Evolutionary conservation across 139 green algal genomes (phyloP).

Genomic region (Desmodesmus armatus): DNA sequence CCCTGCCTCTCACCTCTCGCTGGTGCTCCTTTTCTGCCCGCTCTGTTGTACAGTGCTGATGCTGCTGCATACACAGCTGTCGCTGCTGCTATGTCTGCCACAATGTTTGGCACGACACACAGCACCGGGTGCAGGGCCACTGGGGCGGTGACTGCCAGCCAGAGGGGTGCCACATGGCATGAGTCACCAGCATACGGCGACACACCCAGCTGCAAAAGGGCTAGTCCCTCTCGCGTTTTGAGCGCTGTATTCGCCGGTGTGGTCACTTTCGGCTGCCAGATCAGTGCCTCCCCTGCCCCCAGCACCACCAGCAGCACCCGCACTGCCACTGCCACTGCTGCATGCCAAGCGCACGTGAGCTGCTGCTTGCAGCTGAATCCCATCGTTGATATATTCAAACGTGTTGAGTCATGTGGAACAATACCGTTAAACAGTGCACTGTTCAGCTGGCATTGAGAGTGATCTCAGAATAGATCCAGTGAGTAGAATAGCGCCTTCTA

Average conservation of each 20-base stretch:
- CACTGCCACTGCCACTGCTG: constrained; percentile 5
- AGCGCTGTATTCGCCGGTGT: constrained; percentile 61
- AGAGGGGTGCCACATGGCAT: constrained; percentile 56
- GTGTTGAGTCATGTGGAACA: no score
- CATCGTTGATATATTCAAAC: no score
- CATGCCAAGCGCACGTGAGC: not conserved
- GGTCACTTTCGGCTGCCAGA: constrained; percentile 58
- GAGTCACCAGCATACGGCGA: constrained; percentile 55
- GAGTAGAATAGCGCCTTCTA: no score
- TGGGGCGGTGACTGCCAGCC: constrained; percentile 41
- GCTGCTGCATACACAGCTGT: constrained; percentile 31
- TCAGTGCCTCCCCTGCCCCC: constrained; percentile 43
- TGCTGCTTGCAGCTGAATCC: not conserved
- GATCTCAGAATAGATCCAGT: no score
- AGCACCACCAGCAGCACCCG: constrained; percentile 38
- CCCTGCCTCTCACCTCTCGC: no score
- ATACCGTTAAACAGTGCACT: no score
- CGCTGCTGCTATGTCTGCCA: constrained; percentile 50
- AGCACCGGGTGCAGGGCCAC: constrained; percentile 20
- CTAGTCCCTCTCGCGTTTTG: constrained; percentile 50
- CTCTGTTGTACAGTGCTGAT: not conserved
- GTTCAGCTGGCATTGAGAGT: no score
- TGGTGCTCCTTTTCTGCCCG: not conserved
- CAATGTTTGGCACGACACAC: constrained; percentile 56
- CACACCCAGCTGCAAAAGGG: constrained; percentile 41